Percentiles rank a stretch among this genome's conserved stretches.
Conservation (phyloP, 2,329 filamentous ascomycete species). For the Leptographium wingfieldii region DNA sequence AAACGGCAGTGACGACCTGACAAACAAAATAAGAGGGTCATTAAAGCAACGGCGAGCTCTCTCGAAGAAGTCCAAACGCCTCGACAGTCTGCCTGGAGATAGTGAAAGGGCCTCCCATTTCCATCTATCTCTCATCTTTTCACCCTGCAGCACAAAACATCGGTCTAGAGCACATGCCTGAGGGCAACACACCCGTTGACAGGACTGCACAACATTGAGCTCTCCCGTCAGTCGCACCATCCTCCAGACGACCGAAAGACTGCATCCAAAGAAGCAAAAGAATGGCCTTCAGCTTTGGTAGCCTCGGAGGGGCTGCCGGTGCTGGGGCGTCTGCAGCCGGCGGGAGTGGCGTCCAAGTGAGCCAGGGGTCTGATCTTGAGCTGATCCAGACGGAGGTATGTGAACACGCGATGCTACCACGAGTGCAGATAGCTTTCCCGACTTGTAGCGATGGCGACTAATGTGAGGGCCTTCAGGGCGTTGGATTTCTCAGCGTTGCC, state of each 20-base stretch:
- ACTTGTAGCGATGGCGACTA: neutral
- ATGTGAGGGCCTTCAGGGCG: conserved; percentile 29
- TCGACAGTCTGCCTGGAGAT: neutral
- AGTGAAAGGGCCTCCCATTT: neutral
- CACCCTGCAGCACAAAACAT: neutral
- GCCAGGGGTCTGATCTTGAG: conserved; percentile 52
- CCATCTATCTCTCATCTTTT: neutral
- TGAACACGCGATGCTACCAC: neutral
- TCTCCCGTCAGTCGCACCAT: neutral
- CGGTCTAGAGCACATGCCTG: neutral
- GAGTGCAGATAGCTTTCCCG: too few species aligned
- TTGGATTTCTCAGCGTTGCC: conserved; percentile 71
- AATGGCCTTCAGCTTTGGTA: conserved; percentile 56
- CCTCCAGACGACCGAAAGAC: neutral
- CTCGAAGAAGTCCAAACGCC: neutral
- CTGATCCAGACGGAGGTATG: conserved; percentile 72
- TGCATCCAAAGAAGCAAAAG: neutral
- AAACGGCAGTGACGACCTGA: neutral
- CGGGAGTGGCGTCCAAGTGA: conserved; percentile 23
- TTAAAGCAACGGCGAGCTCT: neutral
- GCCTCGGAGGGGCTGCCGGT: conserved; percentile 30
- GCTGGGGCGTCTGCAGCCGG: conserved; percentile 26
- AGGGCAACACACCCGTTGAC: neutral
- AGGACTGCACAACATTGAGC: neutral
- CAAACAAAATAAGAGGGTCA: neutral